Evolutionary conservation across 495 filamentous ascomycete genomes (phyloP).

Genomic region (Penicillium pulvis): DNA sequence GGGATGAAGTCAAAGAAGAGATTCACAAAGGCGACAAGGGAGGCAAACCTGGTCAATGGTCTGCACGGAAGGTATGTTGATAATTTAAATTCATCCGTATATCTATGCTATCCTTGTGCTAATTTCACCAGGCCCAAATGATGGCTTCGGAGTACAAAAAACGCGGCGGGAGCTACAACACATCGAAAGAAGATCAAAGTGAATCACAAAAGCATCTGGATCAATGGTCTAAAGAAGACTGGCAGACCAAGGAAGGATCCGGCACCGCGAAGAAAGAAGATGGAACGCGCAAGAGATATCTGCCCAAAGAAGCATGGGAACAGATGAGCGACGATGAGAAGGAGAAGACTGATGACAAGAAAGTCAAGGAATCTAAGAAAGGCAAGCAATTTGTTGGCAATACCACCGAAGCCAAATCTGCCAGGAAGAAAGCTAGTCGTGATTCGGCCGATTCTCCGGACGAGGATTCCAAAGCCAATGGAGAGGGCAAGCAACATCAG

Average conservation of each 20-base stretch:
- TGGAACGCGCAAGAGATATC: constrained; percentile 47
- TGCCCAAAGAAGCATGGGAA: constrained; percentile 54
- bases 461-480: not conserved
- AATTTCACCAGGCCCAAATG: constrained; percentile 43
- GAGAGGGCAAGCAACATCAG: not conserved
- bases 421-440: constrained; percentile 30
- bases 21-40: constrained; percentile 50
- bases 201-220: constrained; percentile 44
- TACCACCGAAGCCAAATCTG: constrained; percentile 39
- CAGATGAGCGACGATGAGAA: constrained; percentile 48
- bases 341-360: constrained; percentile 47
- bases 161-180: constrained; percentile 52
- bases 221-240: constrained; percentile 50
- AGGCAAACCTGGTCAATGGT: constrained; percentile 53
- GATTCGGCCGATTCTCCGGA: not conserved
- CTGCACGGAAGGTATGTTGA: constrained; percentile 43
- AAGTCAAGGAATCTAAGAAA: constrained; percentile 39
- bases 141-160: constrained; percentile 55
- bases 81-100: not conserved
- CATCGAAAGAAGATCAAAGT: constrained; percentile 42
- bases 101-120: not conserved
- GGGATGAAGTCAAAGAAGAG: constrained; percentile 51
- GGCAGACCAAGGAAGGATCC: constrained; percentile 53
- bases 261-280: constrained; percentile 46
- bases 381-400: constrained; percentile 51